Percentiles rank a stretch among this genome's conserved stretches.
These are phyloP conservation scores for Ilyonectria robusta DNA, from an alignment of 2,329 filamentous ascomycete species.

Conservation along the genomic window DNA sequence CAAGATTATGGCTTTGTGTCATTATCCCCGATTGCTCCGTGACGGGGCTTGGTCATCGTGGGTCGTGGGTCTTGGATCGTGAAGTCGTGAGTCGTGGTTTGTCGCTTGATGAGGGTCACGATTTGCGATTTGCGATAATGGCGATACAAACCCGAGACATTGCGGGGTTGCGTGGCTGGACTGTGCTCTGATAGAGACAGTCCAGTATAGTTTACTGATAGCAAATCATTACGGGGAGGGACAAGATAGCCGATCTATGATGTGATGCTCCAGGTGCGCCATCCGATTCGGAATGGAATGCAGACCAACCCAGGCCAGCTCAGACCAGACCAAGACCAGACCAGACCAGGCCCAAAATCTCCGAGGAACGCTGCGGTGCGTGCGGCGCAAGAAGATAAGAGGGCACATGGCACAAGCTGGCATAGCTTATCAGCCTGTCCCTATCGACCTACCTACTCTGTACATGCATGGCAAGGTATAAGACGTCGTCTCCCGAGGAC, in stretches of 20 bases:
- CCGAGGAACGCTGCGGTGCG: background rate
- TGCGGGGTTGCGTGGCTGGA: background rate
- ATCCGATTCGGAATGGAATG: background rate
- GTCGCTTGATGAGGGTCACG: too few relatives aligned
- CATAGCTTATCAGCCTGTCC: background rate
- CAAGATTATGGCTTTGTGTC: background rate
- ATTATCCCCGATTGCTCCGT: background rate
- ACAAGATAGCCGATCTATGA: background rate
- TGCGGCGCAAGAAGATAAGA: background rate
- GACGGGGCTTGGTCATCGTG: background rate
- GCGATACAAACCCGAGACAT: background rate
- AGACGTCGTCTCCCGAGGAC: conserved; percentile 11
- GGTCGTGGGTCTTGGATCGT: too few relatives aligned
- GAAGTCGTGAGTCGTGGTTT: background rate
- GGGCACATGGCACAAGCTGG: background rate
- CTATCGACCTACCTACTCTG: conserved; percentile 2
- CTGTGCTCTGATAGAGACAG: background rate
- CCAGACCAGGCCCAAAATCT: background rate
- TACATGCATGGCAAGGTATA: background rate
- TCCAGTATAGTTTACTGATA: background rate
- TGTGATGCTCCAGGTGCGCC: background rate
- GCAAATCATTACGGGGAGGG: background rate
- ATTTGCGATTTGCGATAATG: background rate
- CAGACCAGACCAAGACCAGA: background rate
- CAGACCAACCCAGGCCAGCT: background rate